These are phyloP conservation scores for Codiaeum variegatum DNA, from an alignment of 441 rosid genomes.

Conservation along the genomic window DNA sequence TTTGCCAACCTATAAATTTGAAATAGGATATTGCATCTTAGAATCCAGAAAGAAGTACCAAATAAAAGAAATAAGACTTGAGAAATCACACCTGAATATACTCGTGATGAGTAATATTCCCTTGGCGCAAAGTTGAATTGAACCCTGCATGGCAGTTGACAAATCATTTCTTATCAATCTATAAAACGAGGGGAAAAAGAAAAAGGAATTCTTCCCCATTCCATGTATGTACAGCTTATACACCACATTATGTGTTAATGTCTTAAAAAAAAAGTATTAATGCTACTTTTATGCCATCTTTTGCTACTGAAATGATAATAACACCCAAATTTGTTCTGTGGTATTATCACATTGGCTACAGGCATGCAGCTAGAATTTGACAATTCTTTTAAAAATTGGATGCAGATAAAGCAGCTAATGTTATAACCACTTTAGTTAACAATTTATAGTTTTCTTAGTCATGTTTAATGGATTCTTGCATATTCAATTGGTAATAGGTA, in stretches of 20 bases:
- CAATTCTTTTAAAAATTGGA: too few relatives aligned
- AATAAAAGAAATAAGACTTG: background rate
- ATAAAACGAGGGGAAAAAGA: background rate
- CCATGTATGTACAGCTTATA: too few relatives aligned
- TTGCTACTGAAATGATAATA: too few relatives aligned
- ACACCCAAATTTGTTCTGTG: too few relatives aligned
- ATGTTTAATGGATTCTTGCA: background rate
- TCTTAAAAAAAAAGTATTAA: too few relatives aligned
- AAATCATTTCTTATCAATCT: background rate
- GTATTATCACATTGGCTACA: too few relatives aligned
- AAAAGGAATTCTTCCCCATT: background rate
- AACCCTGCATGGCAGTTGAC: constrained; percentile 51
- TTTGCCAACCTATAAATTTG: constrained; percentile 85
- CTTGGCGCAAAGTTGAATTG: constrained; percentile 96
- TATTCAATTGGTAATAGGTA: background rate
- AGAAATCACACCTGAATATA: constrained; percentile 74
- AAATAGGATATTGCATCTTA: constrained; percentile 15
- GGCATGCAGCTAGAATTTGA: too few relatives aligned
- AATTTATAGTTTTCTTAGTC: background rate
- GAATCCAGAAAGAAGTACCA: constrained; percentile 10
- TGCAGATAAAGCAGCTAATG: too few relatives aligned
- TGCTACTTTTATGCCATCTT: too few relatives aligned
- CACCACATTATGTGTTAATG: too few relatives aligned
- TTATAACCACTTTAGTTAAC: too few relatives aligned
- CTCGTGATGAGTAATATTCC: constrained; percentile 98